phyloP scores from a whole-genome alignment of 2,329 filamentous ascomycete species.

The Nannizziopsis barbatae region DNA sequence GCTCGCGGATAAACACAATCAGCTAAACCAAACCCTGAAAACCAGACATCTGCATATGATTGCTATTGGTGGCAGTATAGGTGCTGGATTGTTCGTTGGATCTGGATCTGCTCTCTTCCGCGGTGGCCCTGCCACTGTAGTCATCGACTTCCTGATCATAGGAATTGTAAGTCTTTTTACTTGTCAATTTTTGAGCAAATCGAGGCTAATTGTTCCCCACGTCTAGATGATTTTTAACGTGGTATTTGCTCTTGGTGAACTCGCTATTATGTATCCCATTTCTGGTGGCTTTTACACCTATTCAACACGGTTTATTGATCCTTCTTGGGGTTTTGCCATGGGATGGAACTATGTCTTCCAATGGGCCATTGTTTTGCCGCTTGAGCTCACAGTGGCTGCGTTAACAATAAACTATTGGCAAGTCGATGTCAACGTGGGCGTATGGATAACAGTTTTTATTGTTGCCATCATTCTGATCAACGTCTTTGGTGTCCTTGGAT shows the following conservation, averaged over 20 bases:
- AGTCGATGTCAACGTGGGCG: constrained; percentile 26
- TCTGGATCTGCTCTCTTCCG: constrained; percentile 28
- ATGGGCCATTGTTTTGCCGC: constrained; percentile 69
- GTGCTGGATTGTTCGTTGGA: constrained; percentile 33
- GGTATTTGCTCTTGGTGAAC: constrained; percentile 49
- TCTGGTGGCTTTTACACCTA: constrained; percentile 55
- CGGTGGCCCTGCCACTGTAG: constrained; percentile 30
- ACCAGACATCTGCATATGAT: constrained; percentile 33
- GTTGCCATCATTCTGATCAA: constrained; percentile 63
- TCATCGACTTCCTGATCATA: constrained; percentile 42
- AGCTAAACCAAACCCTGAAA: constrained; percentile 23
- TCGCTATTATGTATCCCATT: constrained; percentile 51
- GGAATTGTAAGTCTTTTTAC: constrained; percentile 27
- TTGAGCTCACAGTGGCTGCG: constrained; percentile 72
- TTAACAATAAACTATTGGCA: constrained; percentile 68
- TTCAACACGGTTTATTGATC: constrained; percentile 50
- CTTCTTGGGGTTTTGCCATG: constrained; percentile 42
- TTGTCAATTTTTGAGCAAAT: background rate
- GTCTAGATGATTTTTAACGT: constrained; percentile 46
- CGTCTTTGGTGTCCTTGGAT: constrained; percentile 69
- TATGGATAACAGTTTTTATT: constrained; percentile 60
- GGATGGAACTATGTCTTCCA: constrained; percentile 59
- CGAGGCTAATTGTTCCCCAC: too few relatives aligned
- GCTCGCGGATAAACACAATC: constrained; percentile 15
- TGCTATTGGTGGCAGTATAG: constrained; percentile 24